Evolutionary conservation across 1,284 basidiomycete species (phyloP).

Genomic region (Fistulina hepatica): DNA sequence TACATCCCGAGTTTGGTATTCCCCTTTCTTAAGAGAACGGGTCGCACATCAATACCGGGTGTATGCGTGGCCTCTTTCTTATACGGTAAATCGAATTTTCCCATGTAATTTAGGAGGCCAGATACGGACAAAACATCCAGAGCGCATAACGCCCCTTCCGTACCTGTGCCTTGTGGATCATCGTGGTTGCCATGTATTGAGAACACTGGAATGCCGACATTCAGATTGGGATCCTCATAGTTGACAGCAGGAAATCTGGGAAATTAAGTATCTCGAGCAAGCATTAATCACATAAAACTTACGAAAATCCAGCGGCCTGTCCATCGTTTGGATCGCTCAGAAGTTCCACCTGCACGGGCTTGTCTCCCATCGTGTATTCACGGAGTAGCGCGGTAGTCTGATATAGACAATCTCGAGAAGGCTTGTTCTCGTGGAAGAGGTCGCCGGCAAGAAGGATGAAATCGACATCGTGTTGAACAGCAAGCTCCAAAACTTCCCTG

Average conservation of each 20-base stretch:
- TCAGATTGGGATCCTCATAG: conserved; percentile 95
- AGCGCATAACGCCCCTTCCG: conserved; percentile 93
- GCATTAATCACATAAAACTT: conserved; percentile 21
- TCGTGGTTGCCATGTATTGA: conserved; percentile 99
- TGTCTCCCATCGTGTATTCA: conserved; percentile 84
- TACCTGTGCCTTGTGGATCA: conserved; percentile 92
- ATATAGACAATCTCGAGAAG: conserved; percentile 83
- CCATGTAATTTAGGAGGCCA: conserved; percentile 96
- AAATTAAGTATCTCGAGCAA: conserved; percentile 18
- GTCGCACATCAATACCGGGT: conserved; percentile 78
- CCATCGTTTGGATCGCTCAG: conserved; percentile 90
- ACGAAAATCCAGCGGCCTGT: conserved; percentile 77
- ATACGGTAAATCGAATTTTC: conserved; percentile 69
- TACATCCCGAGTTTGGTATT: conserved; percentile 81
- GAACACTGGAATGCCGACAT: conserved; percentile 91
- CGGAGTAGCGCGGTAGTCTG: conserved; percentile 82
- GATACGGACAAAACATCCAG: conserved; percentile 91
- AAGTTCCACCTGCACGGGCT: conserved; percentile 81
- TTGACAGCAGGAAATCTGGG: conserved; percentile 91
- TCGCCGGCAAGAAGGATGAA: conserved; percentile 93
- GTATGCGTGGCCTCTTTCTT: conserved; percentile 53
- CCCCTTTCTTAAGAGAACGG: conserved; percentile 86
- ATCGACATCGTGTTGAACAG: conserved; percentile 84
- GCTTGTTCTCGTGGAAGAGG: conserved; percentile 96
- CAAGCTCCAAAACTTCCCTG: conserved; percentile 85